Base-by-base conservation (phyloP, 148 eudicot species). In the Camellia lanceoleosa region DNA sequence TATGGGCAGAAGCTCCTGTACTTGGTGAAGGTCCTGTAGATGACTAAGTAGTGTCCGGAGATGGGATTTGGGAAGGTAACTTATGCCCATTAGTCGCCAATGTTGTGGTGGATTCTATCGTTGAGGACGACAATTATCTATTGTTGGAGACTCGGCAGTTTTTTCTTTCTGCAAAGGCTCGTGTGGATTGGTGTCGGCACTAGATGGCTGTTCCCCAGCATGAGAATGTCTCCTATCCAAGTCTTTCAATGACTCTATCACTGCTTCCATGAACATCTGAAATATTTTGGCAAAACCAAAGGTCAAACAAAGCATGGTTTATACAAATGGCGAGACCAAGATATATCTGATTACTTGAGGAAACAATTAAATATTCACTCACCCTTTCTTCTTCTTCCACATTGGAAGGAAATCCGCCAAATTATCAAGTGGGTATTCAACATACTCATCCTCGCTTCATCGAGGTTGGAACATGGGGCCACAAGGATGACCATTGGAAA, bases 301-400 rank as follows among this genome's bases (percentile, higher is more conserved):
- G 44, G 61, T 30, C 62, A 70, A 71, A 52, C 38, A 19, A 11
- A n/a, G 30, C 20, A 18, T 77, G 11, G 30, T 30, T 51, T 65
- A 13, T 77, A 58, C 49, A 51, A 47, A 78, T 55, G 47, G 54
- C 55, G 68, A 72, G 52, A 44, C 73, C 74, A 51, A 4, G 16
- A 49, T 49, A 16, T 14, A 52, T 5, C 42, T 52, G 7, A 49
- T 49, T 5, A 49, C 5, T 47, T 10, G n/a, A 52, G 47, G n/a
- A n/a, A n/a, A 38, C 52, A 49, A 49, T 49, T 30, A 7, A 49
- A 49, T 49, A 49, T 49, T 49, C 56, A 77, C 84, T 82, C 73
- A 93, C 99, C 92, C 98, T 91, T 83, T 95, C 93, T 93, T 95
- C 99, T 73, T 93, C 99, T 80, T 95, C 95, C 51, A 87, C 83